Evolutionary conservation across 345 rosid genomes (phyloP).

Genomic region (Fremontodendron californicum): DNA sequence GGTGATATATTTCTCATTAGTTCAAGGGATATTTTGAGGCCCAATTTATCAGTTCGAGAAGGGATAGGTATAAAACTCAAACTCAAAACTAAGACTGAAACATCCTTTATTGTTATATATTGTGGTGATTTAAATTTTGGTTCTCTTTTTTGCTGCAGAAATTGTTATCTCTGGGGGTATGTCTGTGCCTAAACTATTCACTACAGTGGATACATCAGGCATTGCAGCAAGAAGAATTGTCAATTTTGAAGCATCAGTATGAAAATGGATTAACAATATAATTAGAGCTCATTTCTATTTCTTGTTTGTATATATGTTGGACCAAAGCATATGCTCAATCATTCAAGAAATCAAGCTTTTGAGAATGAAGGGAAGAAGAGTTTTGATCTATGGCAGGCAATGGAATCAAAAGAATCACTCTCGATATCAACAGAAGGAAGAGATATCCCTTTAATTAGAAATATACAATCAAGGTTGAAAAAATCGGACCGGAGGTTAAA

Average conservation of each 20-base stretch:
- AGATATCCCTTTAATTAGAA: neutral
- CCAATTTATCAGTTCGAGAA: constrained; percentile 67
- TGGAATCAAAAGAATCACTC: neutral
- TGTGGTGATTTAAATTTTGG: neutral
- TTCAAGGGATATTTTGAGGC: constrained; percentile 57
- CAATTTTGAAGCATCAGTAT: constrained; percentile 37
- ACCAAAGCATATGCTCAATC: neutral
- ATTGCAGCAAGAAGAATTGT: constrained; percentile 26
- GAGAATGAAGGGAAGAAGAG: neutral
- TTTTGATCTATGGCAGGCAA: neutral
- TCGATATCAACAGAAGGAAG: too few species aligned
- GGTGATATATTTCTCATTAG: constrained; percentile 64
- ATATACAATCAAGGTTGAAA: too few species aligned
- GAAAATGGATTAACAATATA: constrained; percentile 3
- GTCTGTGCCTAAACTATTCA: constrained; percentile 60
- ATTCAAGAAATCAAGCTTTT: neutral
- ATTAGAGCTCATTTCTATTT: neutral
- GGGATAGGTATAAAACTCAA: constrained; percentile 45
- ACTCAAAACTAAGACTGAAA: neutral
- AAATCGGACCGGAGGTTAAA: too few species aligned
- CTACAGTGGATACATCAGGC: constrained; percentile 38
- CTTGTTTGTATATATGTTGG: neutral
- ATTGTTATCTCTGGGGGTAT: constrained; percentile 72
- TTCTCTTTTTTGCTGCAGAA: constrained; percentile 31
- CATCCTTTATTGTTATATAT: neutral